phyloP scores from a whole-genome alignment of 495 filamentous ascomycete genomes.

The Xylaria scruposa region DNA sequence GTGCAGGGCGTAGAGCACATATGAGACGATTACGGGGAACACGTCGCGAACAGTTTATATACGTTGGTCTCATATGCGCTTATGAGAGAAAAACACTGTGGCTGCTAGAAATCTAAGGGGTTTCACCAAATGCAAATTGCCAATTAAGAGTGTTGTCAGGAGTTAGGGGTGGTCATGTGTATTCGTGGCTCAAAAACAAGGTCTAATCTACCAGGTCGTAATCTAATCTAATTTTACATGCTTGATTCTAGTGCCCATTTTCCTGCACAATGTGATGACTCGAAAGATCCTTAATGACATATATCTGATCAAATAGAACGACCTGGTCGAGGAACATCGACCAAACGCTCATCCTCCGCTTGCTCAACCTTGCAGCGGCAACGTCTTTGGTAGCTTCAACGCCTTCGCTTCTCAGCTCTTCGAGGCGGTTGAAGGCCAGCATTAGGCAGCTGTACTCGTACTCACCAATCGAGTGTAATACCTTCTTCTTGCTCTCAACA shows the following conservation, averaged over 20 bases:
- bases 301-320: constrained; percentile 51
- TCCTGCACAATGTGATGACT: constrained; percentile 26
- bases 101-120: too few species aligned
- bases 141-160: too few species aligned
- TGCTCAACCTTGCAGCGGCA: constrained; percentile 19
- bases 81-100: too few species aligned
- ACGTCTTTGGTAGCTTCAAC: constrained; percentile 20
- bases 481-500: constrained; percentile 33
- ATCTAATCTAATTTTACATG: constrained; percentile 7
- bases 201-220: constrained; percentile 1
- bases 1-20: too few species aligned
- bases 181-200: neutral
- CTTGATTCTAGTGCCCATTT: constrained; percentile 16
- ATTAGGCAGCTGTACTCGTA: constrained; percentile 29
- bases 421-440: constrained; percentile 31
- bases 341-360: constrained; percentile 24
- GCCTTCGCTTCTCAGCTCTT: constrained; percentile 39
- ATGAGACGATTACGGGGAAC: too few species aligned
- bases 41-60: too few species aligned
- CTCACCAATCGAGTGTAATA: constrained; percentile 22
- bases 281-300: constrained; percentile 43
- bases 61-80: too few species aligned
- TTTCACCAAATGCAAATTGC: neutral
- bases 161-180: neutral
- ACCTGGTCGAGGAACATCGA: constrained; percentile 47